Conservation (phyloP, 495 filamentous ascomycete genomes). For the Podospora comata region DNA sequence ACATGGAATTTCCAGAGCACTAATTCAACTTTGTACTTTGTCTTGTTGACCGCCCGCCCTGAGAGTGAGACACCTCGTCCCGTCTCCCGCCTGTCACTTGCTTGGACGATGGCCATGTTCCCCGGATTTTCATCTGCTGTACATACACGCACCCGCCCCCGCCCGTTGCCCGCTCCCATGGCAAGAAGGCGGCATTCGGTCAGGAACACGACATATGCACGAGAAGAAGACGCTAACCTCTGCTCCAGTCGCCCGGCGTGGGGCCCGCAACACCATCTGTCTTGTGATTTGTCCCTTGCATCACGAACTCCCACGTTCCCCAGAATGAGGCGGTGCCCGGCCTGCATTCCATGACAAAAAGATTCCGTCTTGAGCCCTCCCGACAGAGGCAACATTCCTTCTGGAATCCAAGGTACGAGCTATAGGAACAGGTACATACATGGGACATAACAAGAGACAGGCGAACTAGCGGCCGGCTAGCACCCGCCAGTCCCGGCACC, state of each 20-base stretch:
- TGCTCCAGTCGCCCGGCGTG: slow-evolving; percentile 25
- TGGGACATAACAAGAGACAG: neutral
- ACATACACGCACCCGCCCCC: neutral
- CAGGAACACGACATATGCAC: slow-evolving; percentile 30
- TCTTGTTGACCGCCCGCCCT: neutral
- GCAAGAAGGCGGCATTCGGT: slow-evolving; percentile 1
- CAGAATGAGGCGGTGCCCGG: slow-evolving; percentile 24
- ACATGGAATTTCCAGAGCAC: neutral
- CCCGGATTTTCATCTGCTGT: slow-evolving; percentile 7
- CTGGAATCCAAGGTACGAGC: neutral
- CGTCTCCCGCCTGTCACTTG: neutral
- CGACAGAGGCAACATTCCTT: neutral
- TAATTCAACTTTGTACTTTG: too few relatives aligned
- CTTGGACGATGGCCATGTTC: neutral
- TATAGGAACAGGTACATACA: neutral
- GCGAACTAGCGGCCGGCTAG: neutral
- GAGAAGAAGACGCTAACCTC: slow-evolving; percentile 17
- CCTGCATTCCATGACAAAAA: slow-evolving; percentile 39
- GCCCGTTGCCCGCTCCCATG: too few relatives aligned
- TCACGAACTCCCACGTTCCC: slow-evolving; percentile 34
- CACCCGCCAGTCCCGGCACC: neutral
- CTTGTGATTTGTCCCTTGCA: slow-evolving; percentile 39
- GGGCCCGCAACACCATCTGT: slow-evolving; percentile 24
- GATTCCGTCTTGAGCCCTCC: slow-evolving; percentile 22
- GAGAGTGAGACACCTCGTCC: neutral